Evolutionary conservation across 495 filamentous ascomycete genomes (phyloP).

Genomic region (Astrocystis sublimbata): DNA sequence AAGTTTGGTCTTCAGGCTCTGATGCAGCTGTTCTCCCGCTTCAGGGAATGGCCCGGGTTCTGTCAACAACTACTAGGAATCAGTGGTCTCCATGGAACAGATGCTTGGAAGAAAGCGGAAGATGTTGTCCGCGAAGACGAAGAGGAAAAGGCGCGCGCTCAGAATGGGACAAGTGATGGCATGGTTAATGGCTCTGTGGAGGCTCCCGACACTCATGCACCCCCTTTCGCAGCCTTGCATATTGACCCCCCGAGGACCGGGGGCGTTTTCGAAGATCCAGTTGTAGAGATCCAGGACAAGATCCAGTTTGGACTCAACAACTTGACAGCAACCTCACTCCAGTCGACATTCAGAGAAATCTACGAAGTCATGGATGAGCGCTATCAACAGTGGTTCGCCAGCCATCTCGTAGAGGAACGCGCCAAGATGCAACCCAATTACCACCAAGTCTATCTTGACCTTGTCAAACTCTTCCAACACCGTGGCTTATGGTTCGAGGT

Average conservation of each 20-base stretch:
- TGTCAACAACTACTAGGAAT: constrained; percentile 80
- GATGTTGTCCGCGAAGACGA: constrained; percentile 72
- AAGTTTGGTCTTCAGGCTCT: constrained; percentile 98
- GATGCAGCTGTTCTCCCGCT: constrained; percentile 75
- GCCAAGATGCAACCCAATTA: constrained; percentile 97
- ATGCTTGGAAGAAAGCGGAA: constrained; percentile 77
- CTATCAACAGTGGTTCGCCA: constrained; percentile 94
- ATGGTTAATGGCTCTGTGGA: constrained; percentile 69
- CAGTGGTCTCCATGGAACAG: constrained; percentile 77
- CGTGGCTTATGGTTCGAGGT: constrained; percentile 82
- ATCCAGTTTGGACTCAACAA: constrained; percentile 97
- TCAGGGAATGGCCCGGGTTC: constrained; percentile 91
- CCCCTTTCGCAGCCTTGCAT: constrained; percentile 72
- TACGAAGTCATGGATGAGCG: constrained; percentile 72
- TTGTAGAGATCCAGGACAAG: constrained; percentile 83
- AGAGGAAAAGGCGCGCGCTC: constrained; percentile 45
- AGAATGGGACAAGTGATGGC: constrained; percentile 43
- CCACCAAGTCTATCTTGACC: constrained; percentile 85
- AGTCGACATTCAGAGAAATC: constrained; percentile 76
- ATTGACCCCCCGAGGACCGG: constrained; percentile 64
- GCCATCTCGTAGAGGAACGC: constrained; percentile 92
- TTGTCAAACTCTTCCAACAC: constrained; percentile 80
- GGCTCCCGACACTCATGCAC: constrained; percentile 51
- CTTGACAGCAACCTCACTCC: constrained; percentile 82
- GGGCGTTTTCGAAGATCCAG: constrained; percentile 73